Evolutionary conservation across 352 stramenopile genomes (phyloP).

Genomic region (Peronosclerospora sorghi): DNA sequence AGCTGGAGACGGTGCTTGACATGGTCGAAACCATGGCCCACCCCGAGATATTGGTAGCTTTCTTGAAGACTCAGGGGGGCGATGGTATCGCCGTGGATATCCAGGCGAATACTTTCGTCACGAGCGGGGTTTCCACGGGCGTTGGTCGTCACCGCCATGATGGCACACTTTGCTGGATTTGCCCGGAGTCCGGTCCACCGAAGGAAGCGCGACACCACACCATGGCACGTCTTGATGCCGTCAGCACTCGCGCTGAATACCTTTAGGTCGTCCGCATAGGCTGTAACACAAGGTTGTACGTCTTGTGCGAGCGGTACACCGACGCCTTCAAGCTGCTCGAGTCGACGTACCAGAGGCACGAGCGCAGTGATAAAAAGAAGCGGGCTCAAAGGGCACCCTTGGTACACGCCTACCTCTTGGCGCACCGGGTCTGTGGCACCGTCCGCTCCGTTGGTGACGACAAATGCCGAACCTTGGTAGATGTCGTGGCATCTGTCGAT

Average conservation of each 20-base stretch:
- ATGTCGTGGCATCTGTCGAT: conserved; percentile 1
- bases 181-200: not conserved
- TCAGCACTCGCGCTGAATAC: not conserved
- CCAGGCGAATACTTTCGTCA: not conserved
- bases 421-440: conserved; percentile 10
- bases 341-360: conserved; percentile 2
- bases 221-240: conserved; percentile 2
- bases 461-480: conserved; percentile 5
- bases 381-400: conserved; percentile 15
- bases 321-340: not conserved
- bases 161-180: conserved; percentile 8
- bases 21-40: conserved; percentile 8
- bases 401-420: conserved; percentile 11
- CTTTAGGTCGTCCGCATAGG: conserved; percentile 7
- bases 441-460: conserved; percentile 9
- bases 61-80: not conserved
- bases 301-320: conserved; percentile 2
- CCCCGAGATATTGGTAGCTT: not conserved
- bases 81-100: not conserved
- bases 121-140: conserved; percentile 5
- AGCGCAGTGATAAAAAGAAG: conserved; percentile 14
- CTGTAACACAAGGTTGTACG: not conserved
- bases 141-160: not conserved
- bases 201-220: conserved; percentile 2
- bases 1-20: conserved; percentile 1